A percentile compares a stretch with the other conserved stretches of the same genome.
These are phyloP conservation scores for Avicennia marina DNA, from an alignment of 257 asterid species.

Conservation along the genomic window DNA sequence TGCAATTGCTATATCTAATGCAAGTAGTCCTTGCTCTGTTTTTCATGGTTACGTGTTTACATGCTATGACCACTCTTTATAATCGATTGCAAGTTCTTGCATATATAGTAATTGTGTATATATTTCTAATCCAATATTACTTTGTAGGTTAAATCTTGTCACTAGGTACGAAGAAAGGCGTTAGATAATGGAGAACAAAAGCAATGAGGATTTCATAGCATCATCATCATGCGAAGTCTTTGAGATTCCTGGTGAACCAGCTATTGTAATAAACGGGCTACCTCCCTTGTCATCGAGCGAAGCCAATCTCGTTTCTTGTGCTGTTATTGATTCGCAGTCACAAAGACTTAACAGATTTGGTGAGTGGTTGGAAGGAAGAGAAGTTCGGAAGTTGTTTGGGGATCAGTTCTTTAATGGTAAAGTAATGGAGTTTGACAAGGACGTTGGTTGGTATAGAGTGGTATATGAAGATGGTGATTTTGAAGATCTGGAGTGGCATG, in stretches of 20 bases:
- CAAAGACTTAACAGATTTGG: constrained; percentile 34
- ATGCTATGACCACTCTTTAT: too few relatives aligned
- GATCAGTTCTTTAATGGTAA: constrained; percentile 33
- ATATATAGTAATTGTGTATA: too few relatives aligned
- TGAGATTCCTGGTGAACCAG: constrained; percentile 66
- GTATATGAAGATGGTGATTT: constrained; percentile 66
- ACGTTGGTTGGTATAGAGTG: constrained; percentile 59
- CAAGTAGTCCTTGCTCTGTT: too few relatives aligned
- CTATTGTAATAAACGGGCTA: constrained; percentile 49
- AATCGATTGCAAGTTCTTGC: too few relatives aligned
- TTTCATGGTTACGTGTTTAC: too few relatives aligned
- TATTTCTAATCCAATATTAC: too few relatives aligned
- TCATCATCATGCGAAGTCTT: constrained; percentile 24
- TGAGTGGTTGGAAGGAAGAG: constrained; percentile 66
- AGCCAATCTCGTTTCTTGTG: constrained; percentile 8
- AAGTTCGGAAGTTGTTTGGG: constrained; percentile 44
- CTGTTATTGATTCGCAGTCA: constrained; percentile 20
- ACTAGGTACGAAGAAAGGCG: too few relatives aligned
- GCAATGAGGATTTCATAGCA: constrained; percentile 21
- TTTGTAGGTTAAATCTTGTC: too few relatives aligned
- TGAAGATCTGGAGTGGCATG: constrained; percentile 68
- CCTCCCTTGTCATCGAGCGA: constrained; percentile 39
- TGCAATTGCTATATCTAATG: too few relatives aligned
- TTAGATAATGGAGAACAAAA: constrained; percentile 32
- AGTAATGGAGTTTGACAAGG: constrained; percentile 43